phyloP scores from a whole-genome alignment of 2,329 filamentous ascomycete genomes.

The Sporothrix euskadiensis region DNA sequence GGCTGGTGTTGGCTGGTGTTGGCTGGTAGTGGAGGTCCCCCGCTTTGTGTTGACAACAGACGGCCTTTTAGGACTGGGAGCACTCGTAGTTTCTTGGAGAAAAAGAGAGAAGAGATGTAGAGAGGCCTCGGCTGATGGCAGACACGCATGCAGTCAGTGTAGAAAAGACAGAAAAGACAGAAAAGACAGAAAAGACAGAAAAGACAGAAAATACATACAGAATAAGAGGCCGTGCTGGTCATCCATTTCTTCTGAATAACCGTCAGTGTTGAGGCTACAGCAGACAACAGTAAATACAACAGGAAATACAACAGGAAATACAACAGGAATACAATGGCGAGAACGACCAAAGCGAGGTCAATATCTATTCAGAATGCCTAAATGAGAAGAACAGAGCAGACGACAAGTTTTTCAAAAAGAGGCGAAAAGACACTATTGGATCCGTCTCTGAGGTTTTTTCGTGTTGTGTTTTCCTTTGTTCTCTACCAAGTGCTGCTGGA shows the following conservation, averaged over 20 bases:
- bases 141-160: neutral
- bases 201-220: neutral
- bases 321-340: neutral
- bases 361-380: neutral
- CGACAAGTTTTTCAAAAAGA: neutral
- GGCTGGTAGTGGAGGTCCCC: neutral
- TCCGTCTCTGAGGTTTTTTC: neutral
- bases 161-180: neutral
- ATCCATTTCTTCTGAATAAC: neutral
- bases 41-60: constrained; percentile 7
- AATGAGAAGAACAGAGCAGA: neutral
- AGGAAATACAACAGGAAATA: neutral
- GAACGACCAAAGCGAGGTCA: neutral
- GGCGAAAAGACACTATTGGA: neutral
- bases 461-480: neutral
- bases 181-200: neutral
- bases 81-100: neutral
- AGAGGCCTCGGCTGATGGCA: neutral
- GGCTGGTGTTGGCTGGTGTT: too few relatives aligned
- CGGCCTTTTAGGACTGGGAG: neutral
- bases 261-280: too few relatives aligned
- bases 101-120: neutral
- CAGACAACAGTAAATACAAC: neutral
- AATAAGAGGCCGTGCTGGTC: neutral
- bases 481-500: neutral